Evolutionary conservation across 2,329 filamentous ascomycete species (phyloP).

Genomic region (Aspergillus floridensis): DNA sequence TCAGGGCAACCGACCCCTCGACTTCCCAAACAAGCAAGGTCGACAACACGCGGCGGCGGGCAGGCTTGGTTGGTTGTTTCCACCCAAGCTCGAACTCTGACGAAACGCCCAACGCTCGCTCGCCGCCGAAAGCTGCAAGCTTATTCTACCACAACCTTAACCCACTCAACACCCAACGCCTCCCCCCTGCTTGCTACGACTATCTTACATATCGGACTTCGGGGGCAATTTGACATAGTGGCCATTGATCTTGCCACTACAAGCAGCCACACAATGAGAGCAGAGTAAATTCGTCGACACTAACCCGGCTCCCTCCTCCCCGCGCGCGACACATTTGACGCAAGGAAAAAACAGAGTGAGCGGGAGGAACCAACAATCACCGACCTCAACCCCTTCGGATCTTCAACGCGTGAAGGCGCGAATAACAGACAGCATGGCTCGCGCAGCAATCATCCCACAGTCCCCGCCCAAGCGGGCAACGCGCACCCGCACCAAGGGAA

Average conservation of each 20-base stretch:
- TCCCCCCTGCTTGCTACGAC: neutral
- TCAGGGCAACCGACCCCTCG: conserved; percentile 3
- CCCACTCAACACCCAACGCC: neutral
- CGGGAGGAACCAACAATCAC: neutral
- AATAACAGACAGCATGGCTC: conserved; percentile 19
- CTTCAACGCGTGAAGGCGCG: neutral
- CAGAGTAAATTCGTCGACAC: neutral
- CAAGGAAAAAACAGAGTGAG: neutral
- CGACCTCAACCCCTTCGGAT: neutral
- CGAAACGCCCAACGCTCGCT: neutral
- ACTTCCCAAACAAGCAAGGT: conserved; percentile 13
- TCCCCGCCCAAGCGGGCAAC: conserved; percentile 21
- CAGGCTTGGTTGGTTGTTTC: neutral
- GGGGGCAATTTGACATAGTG: neutral
- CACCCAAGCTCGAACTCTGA: neutral
- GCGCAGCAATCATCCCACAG: conserved; percentile 26
- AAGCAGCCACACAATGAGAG: neutral
- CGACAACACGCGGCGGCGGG: conserved; percentile 5
- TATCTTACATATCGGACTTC: neutral
- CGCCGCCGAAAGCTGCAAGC: neutral
- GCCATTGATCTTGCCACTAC: neutral
- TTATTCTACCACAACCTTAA: neutral
- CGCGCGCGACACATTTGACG: neutral
- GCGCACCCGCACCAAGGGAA: conserved; percentile 19
- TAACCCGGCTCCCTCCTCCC: neutral